These are phyloP conservation scores for Inosperma sp. DNA, from an alignment of 768 basidiomycete species.

Conservation along the genomic window DNA sequence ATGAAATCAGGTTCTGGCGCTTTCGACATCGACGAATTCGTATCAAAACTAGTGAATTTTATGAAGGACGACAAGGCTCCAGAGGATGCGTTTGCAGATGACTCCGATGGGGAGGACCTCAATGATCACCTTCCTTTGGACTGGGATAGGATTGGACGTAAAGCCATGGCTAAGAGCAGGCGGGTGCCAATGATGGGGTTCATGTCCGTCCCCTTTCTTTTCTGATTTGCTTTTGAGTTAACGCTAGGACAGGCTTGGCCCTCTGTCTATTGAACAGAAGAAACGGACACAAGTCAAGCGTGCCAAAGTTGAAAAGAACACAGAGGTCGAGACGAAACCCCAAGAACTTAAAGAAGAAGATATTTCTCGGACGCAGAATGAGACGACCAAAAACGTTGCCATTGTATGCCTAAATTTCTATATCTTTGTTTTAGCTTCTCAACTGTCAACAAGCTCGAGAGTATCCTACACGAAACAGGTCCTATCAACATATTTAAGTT, in stretches of 20 bases:
- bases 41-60: constrained; percentile 65
- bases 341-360: constrained; percentile 82
- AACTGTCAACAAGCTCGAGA: constrained; percentile 46
- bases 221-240: constrained; percentile 14
- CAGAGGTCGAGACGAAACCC: constrained; percentile 63
- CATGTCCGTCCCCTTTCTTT: constrained; percentile 53
- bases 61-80: constrained; percentile 64
- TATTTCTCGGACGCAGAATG: constrained; percentile 77
- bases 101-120: constrained; percentile 50
- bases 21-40: constrained; percentile 91
- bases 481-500: constrained; percentile 80
- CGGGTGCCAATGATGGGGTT: constrained; percentile 81
- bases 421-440: background rate
- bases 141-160: constrained; percentile 85
- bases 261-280: constrained; percentile 82
- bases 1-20: constrained; percentile 85
- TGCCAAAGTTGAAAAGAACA: constrained; percentile 65
- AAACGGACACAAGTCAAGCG: constrained; percentile 59
- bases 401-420: constrained; percentile 42
- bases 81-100: constrained; percentile 42
- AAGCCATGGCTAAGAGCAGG: constrained; percentile 74
- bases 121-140: constrained; percentile 50
- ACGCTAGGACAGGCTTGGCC: constrained; percentile 73
- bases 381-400: constrained; percentile 83
- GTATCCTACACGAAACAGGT: constrained; percentile 43